Evolutionary conservation across 768 basidiomycete species (phyloP).

Genomic region (Leccinum incarnatum): DNA sequence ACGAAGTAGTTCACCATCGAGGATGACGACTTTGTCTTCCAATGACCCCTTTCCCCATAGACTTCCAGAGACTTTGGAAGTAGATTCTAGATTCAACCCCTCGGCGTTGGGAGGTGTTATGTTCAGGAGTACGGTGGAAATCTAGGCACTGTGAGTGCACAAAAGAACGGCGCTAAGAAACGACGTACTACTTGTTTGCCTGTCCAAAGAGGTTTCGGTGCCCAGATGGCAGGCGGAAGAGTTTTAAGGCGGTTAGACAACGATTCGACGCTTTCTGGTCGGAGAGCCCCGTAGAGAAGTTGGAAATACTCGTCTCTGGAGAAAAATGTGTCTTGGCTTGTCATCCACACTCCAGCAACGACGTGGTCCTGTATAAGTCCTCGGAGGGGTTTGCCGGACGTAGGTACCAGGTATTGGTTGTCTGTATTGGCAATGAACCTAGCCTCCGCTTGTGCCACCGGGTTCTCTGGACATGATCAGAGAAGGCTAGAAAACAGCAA

Average conservation of each 20-base stretch:
- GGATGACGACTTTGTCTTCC: slow-evolving; percentile 86
- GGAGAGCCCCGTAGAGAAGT: slow-evolving; percentile 88
- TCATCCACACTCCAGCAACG: slow-evolving; percentile 99
- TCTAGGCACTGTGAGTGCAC: slow-evolving; percentile 43
- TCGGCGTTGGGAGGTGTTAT: slow-evolving; percentile 77
- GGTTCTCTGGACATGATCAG: slow-evolving; percentile 62
- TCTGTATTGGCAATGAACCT: slow-evolving; percentile 95
- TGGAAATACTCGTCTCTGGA: slow-evolving; percentile 95
- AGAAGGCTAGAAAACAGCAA: neutral
- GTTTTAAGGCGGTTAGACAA: slow-evolving; percentile 64
- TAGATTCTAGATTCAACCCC: slow-evolving; percentile 81
- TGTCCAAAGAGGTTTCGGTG: slow-evolving; percentile 89
- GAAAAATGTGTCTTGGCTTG: slow-evolving; percentile 92
- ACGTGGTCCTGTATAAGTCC: slow-evolving; percentile 99
- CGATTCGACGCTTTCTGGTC: slow-evolving; percentile 77
- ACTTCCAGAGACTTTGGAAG: slow-evolving; percentile 84
- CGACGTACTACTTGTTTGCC: slow-evolving; percentile 89
- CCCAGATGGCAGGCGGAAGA: slow-evolving; percentile 90
- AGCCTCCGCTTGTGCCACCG: slow-evolving; percentile 92
- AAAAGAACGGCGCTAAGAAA: neutral
- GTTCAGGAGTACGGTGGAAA: slow-evolving; percentile 91
- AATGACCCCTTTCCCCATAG: slow-evolving; percentile 79
- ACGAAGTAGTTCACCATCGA: slow-evolving; percentile 90
- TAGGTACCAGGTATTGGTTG: slow-evolving; percentile 98
- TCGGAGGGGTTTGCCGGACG: slow-evolving; percentile 95